Conservation (phyloP, 2,329 filamentous ascomycete species). For the Bipolaris cookei region DNA sequence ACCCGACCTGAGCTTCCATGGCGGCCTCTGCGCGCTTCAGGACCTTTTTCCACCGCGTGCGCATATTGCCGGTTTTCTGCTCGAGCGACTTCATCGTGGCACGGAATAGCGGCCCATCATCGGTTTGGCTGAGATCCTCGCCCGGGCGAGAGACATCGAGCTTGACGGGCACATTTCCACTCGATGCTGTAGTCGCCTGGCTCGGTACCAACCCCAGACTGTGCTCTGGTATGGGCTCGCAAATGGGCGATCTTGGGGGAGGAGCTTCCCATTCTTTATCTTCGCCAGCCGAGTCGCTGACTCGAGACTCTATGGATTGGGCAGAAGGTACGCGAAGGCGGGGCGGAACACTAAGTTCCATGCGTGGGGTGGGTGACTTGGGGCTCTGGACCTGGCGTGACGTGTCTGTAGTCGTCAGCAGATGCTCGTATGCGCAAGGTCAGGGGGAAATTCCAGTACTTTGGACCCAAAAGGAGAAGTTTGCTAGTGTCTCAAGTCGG, state of each 20-base stretch:
- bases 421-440: background rate
- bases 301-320: slow-evolving; percentile 83
- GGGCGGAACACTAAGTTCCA: slow-evolving; percentile 74
- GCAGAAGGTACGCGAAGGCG: slow-evolving; percentile 83
- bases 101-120: slow-evolving; percentile 93
- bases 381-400: slow-evolving; percentile 48
- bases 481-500: slow-evolving; percentile 83
- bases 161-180: slow-evolving; percentile 61
- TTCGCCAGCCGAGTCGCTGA: slow-evolving; percentile 71
- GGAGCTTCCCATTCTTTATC: slow-evolving; percentile 50
- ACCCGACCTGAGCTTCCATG: slow-evolving; percentile 76
- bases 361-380: slow-evolving; percentile 66
- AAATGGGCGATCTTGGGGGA: slow-evolving; percentile 56
- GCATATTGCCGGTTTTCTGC: slow-evolving; percentile 95
- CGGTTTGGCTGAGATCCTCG: slow-evolving; percentile 78
- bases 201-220: slow-evolving; percentile 52
- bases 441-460: slow-evolving; percentile 58
- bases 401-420: slow-evolving; percentile 43
- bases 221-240: slow-evolving; percentile 58
- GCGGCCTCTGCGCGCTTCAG: slow-evolving; percentile 92
- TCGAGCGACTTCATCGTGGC: slow-evolving; percentile 96
- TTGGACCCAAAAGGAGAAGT: slow-evolving; percentile 94
- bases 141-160: slow-evolving; percentile 88
- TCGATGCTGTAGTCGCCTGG: slow-evolving; percentile 49
- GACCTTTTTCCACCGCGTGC: slow-evolving; percentile 92